Conservation (phyloP, 2,329 filamentous ascomycete genomes). For the Tricladium varicosporioides region DNA sequence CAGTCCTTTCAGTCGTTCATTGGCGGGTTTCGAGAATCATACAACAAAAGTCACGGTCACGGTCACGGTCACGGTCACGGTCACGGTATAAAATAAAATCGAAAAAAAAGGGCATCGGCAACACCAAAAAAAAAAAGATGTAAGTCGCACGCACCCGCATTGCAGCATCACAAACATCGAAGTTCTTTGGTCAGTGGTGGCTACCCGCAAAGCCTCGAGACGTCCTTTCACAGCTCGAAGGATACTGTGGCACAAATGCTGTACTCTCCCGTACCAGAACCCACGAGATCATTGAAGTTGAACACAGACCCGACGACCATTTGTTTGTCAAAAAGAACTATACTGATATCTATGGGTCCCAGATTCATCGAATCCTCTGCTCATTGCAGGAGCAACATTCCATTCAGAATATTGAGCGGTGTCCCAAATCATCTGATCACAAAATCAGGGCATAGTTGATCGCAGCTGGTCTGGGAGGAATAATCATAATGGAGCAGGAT, state of each 20-base stretch:
- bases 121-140: conserved; percentile 17
- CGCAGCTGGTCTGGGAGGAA: conserved; percentile 27
- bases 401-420: conserved; percentile 13
- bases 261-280: conserved; percentile 17
- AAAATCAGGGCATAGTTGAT: conserved; percentile 9
- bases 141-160: conserved; percentile 26
- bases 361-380: conserved; percentile 16
- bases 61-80: conserved; percentile 1
- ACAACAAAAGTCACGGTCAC: neutral
- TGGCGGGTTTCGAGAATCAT: neutral
- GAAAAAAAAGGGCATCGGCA: conserved; percentile 16
- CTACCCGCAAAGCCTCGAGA: conserved; percentile 27
- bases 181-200: conserved; percentile 13
- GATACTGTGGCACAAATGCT: conserved; percentile 19
- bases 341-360: conserved; percentile 24
- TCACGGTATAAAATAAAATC: conserved; percentile 11
- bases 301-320: conserved; percentile 10
- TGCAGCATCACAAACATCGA: conserved; percentile 25
- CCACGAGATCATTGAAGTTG: conserved; percentile 25
- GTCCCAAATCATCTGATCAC: conserved; percentile 10
- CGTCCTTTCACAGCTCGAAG: conserved; percentile 24
- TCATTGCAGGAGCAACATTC: conserved; percentile 11
- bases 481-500: conserved; percentile 27
- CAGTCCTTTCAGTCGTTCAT: conserved; percentile 23
- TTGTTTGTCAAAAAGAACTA: conserved; percentile 19